phyloP scores from a whole-genome alignment of 768 basidiomycete genomes.

The Mycena belliarum region DNA sequence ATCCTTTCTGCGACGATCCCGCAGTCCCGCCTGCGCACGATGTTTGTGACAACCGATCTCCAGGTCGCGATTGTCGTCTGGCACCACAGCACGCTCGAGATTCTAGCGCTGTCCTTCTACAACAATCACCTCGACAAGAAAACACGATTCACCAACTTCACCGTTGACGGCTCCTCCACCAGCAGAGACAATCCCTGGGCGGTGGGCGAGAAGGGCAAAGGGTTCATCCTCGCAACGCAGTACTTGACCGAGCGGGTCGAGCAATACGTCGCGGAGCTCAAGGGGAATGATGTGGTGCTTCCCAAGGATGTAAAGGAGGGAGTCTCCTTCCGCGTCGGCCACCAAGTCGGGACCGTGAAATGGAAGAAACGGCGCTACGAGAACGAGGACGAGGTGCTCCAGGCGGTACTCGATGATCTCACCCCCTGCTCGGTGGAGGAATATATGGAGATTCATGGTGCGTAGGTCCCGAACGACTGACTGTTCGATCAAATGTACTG shows the following conservation, averaged over 20 bases:
- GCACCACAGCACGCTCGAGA: neutral
- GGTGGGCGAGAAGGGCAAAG: conserved; percentile 10
- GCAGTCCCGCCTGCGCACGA: neutral
- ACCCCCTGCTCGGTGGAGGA: neutral
- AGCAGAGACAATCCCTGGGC: conserved; percentile 1
- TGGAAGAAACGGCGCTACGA: conserved; percentile 6
- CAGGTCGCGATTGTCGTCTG: neutral
- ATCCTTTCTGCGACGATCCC: conserved; percentile 4
- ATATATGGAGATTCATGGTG: conserved; percentile 2
- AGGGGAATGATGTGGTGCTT: too few relatives aligned
- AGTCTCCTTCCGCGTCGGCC: conserved; percentile 7
- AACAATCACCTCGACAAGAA: conserved; percentile 5
- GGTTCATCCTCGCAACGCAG: conserved; percentile 3
- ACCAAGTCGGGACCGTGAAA: conserved; percentile 3
- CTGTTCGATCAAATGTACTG: neutral
- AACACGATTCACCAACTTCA: neutral
- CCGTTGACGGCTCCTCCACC: conserved; percentile 4
- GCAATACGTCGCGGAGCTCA: neutral
- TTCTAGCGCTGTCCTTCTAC: neutral
- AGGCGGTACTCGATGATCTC: conserved; percentile 2
- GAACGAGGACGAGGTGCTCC: neutral
- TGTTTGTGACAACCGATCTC: neutral
- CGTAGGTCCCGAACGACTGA: neutral
- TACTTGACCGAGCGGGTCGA: neutral
- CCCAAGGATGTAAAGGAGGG: neutral